Evolutionary conservation across 257 asterid genomes (phyloP).

Genomic region (Solanum ahanhuiri): DNA sequence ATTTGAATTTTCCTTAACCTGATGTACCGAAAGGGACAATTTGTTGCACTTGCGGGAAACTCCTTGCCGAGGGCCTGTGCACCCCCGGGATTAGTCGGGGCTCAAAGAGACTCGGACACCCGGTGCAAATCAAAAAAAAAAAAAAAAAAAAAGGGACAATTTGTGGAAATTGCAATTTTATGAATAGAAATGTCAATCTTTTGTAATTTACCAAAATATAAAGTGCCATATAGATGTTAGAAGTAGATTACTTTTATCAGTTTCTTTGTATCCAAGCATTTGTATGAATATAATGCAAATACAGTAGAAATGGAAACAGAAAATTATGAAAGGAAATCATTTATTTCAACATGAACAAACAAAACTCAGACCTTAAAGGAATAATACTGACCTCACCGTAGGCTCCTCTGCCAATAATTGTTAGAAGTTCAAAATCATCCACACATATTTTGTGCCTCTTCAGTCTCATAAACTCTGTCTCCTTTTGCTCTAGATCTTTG

Average conservation of each 20-base stretch:
- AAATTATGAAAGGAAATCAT: neutral
- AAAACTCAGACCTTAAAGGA: neutral
- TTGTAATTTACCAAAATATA: neutral
- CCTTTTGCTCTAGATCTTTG: conserved; percentile 89
- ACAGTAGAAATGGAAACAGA: neutral
- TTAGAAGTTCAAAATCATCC: conserved; percentile 93
- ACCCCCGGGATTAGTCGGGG: too few relatives aligned
- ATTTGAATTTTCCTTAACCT: neutral
- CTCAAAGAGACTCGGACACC: too few relatives aligned
- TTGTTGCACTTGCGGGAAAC: neutral
- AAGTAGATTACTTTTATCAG: neutral
- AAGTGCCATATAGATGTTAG: neutral
- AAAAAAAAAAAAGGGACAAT: neutral
- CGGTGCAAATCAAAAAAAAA: too few relatives aligned
- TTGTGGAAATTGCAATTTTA: neutral
- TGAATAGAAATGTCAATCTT: neutral
- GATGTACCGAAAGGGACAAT: neutral
- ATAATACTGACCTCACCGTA: conserved; percentile 63
- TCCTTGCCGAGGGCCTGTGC: too few relatives aligned
- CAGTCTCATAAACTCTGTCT: conserved; percentile 90
- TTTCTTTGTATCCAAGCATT: neutral
- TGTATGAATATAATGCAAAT: neutral
- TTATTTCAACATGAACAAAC: neutral
- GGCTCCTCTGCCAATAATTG: conserved; percentile 97
- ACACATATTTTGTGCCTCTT: conserved; percentile 92